A percentile compares a stretch with the other conserved stretches of the same genome.
Evolutionary conservation across 495 filamentous ascomycete genomes (phyloP).

Genomic region (Neurospora hispaniola): DNA sequence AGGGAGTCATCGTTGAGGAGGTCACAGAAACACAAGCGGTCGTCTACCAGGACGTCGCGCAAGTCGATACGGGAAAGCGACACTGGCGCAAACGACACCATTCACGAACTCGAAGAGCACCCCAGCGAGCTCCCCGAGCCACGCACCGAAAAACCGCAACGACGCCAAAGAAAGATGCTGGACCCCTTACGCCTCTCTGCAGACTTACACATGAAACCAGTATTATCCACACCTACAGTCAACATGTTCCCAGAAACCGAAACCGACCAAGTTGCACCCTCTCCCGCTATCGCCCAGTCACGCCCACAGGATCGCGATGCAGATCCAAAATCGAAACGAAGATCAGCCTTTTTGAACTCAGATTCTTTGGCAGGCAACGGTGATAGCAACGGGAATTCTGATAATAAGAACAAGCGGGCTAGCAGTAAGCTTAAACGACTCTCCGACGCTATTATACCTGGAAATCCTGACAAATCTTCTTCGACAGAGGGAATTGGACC

Average conservation of each 20-base stretch:
- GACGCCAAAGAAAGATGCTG: slow-evolving; percentile 6
- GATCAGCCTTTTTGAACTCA: slow-evolving; percentile 30
- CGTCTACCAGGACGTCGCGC: slow-evolving; percentile 28
- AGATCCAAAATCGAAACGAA: slow-evolving; percentile 26
- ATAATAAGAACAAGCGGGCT: slow-evolving; percentile 31
- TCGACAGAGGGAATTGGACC: slow-evolving; percentile 18
- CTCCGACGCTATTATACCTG: slow-evolving; percentile 32
- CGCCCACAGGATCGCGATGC: slow-evolving; percentile 35
- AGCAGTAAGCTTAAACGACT: slow-evolving; percentile 39
- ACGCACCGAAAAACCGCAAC: slow-evolving; percentile 10
- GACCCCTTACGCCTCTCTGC: slow-evolving; percentile 21
- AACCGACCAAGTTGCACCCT: slow-evolving; percentile 56
- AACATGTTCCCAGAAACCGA: slow-evolving; percentile 18
- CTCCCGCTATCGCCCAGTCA: slow-evolving; percentile 52
- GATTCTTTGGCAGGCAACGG: slow-evolving; percentile 27
- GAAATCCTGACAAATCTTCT: slow-evolving; percentile 20
- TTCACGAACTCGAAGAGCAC: slow-evolving; percentile 27
- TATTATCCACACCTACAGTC: slow-evolving; percentile 12
- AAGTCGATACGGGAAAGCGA: slow-evolving; percentile 33
- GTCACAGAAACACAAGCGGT: slow-evolving; percentile 30
- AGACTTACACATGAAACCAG: slow-evolving; percentile 8
- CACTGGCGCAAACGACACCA: slow-evolving; percentile 17
- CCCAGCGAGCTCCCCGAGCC: slow-evolving; percentile 6
- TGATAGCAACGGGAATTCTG: slow-evolving; percentile 31
- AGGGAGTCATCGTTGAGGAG: slow-evolving; percentile 61